Percentiles rank a stretch among this genome's conserved stretches.
phyloP scores from a whole-genome alignment of 2,329 filamentous ascomycete species.

The Alternaria incomplexa region DNA sequence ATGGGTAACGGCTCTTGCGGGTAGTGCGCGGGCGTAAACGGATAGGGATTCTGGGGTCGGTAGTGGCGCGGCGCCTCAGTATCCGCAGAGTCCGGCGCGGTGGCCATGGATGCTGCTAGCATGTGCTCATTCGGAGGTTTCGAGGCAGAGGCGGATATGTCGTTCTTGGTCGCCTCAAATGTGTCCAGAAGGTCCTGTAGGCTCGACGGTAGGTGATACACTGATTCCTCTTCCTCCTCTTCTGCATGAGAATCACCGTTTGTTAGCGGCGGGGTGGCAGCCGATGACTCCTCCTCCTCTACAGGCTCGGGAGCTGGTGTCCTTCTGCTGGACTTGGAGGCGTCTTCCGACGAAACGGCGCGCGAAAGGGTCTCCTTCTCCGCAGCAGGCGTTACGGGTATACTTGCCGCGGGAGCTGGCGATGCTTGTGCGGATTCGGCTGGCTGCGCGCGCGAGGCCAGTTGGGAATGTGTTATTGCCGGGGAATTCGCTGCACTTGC shows the following conservation, averaged over 20 bases:
- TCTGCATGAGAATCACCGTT: conserved; percentile 62
- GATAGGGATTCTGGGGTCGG: conserved; percentile 80
- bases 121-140: conserved; percentile 73
- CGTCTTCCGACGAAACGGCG: conserved; percentile 40
- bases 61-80: conserved; percentile 84
- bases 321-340: conserved; percentile 32
- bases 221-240: conserved; percentile 73
- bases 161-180: conserved; percentile 81
- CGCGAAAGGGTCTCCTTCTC: conserved; percentile 51
- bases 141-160: conserved; percentile 63
- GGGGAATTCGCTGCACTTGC: conserved; percentile 64
- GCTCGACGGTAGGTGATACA: conserved; percentile 89
- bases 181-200: conserved; percentile 90
- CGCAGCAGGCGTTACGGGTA: conserved; percentile 55
- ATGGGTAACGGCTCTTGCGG: conserved; percentile 91
- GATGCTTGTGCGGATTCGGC: conserved; percentile 52
- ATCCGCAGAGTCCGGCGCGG: conserved; percentile 76
- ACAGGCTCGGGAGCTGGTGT: conserved; percentile 37
- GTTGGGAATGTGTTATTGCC: conserved; percentile 48
- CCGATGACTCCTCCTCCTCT: conserved; percentile 44
- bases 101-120: conserved; percentile 75
- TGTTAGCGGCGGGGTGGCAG: conserved; percentile 50
- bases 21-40: conserved; percentile 77
- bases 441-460: conserved; percentile 48
- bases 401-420: conserved; percentile 54